Evolutionary conservation across 2,329 filamentous ascomycete genomes (phyloP).

Genomic region (Sclerotinia borealis): DNA sequence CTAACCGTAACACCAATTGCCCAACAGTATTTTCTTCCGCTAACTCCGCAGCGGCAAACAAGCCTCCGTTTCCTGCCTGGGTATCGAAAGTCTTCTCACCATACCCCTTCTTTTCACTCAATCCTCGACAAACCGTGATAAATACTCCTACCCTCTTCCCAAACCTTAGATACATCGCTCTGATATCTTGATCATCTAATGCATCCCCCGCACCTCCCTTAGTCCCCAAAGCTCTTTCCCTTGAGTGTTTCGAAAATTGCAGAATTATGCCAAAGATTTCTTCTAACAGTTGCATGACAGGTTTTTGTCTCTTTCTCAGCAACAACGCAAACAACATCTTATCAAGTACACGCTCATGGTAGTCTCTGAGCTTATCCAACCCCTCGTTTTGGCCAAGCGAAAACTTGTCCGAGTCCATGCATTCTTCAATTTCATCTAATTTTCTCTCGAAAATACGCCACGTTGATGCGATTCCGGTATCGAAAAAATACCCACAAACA

Average conservation of each 20-base stretch:
- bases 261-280: conserved; percentile 71
- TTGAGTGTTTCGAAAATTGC: conserved; percentile 54
- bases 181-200: conserved; percentile 35
- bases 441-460: conserved; percentile 67
- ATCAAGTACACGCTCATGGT: conserved; percentile 69
- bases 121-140: conserved; percentile 61
- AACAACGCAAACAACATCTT: conserved; percentile 69
- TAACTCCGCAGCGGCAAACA: conserved; percentile 36
- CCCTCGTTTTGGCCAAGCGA: conserved; percentile 47
- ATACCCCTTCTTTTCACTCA: conserved; percentile 54
- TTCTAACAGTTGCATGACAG: conserved; percentile 66
- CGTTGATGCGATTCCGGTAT: conserved; percentile 64
- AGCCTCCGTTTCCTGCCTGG: conserved; percentile 26
- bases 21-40: conserved; percentile 55
- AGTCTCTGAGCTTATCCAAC: conserved; percentile 59
- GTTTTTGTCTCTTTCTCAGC: conserved; percentile 66
- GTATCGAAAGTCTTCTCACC: conserved; percentile 30
- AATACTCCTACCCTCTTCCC: conserved; percentile 69
- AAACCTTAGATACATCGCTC: conserved; percentile 57
- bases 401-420: conserved; percentile 40
- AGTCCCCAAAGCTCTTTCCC: conserved; percentile 36
- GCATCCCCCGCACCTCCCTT: conserved; percentile 24
- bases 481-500: conserved; percentile 72
- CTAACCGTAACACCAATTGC: conserved; percentile 61
- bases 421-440: conserved; percentile 56